Evolutionary conservation across 371 early-diverging fungal species (phyloP).

Genomic region (Mucor velutinosus): DNA sequence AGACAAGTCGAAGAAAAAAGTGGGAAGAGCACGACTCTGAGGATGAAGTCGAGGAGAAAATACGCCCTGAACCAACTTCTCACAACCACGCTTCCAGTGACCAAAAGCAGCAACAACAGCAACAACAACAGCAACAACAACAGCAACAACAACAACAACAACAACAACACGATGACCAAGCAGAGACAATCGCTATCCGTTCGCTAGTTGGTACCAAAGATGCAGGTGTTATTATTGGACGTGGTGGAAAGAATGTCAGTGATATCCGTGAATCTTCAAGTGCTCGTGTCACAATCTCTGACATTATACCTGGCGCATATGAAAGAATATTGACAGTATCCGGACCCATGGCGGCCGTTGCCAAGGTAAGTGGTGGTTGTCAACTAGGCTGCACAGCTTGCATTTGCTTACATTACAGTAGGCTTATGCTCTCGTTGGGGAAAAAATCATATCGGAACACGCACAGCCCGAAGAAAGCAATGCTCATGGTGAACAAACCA

Average conservation of each 20-base stretch:
- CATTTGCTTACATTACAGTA: too few relatives aligned
- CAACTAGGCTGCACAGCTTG: too few relatives aligned
- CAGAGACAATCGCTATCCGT: constrained; percentile 52
- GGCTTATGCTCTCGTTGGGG: constrained; percentile 76
- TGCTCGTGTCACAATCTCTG: constrained; percentile 80
- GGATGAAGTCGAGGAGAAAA: constrained; percentile 8
- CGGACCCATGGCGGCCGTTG: constrained; percentile 74
- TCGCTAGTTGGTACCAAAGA: constrained; percentile 82
- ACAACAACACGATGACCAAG: background rate
- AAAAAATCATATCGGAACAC: constrained; percentile 64
- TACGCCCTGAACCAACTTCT: background rate
- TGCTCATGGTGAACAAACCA: constrained; percentile 25
- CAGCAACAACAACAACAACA: background rate
- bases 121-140: background rate
- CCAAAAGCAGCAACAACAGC: background rate
- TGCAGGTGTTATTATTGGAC: constrained; percentile 85
- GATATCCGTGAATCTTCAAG: constrained; percentile 77
- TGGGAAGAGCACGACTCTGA: constrained; percentile 14
- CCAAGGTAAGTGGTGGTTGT: constrained; percentile 55
- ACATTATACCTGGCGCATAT: constrained; percentile 71
- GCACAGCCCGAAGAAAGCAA: constrained; percentile 29
- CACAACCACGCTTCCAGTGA: background rate
- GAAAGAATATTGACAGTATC: constrained; percentile 78
- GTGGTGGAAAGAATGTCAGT: constrained; percentile 78
- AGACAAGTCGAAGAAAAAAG: constrained; percentile 13